Conservation (phyloP, 192 early-diverging fungal species). For the Spizellomyces sp. region DNA sequence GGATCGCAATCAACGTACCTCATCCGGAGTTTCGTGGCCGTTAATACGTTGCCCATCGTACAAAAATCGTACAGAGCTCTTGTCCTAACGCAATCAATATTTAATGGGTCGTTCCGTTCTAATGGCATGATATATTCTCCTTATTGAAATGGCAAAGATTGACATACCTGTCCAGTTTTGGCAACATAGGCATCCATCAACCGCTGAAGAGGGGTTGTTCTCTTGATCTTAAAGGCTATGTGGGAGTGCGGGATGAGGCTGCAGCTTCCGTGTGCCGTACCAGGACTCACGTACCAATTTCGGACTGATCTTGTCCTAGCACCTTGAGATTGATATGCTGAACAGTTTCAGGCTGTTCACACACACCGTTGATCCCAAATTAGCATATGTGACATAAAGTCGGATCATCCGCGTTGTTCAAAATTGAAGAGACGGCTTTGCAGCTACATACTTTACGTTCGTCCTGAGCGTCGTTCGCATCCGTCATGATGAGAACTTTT, state of each 20-base stretch:
- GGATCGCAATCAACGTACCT: slow-evolving; percentile 43
- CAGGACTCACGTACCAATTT: slow-evolving; percentile 65
- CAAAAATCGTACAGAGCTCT: slow-evolving; percentile 83
- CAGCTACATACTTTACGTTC: too few relatives aligned
- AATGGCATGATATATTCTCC: not conserved
- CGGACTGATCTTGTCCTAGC: slow-evolving; percentile 58
- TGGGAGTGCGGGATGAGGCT: not conserved
- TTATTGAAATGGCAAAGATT: not conserved
- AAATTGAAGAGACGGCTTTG: too few relatives aligned
- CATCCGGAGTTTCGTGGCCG: slow-evolving; percentile 78
- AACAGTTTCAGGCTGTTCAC: slow-evolving; percentile 29
- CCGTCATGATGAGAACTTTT: too few relatives aligned
- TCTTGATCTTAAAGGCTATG: slow-evolving; percentile 96
- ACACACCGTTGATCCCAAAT: too few relatives aligned
- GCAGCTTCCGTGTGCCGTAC: not conserved
- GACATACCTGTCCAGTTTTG: slow-evolving; percentile 71
- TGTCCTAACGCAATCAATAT: slow-evolving; percentile 42
- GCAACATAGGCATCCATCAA: slow-evolving; percentile 94
- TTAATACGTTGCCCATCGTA: slow-evolving; percentile 88
- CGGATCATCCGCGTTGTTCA: too few relatives aligned
- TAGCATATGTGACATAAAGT: too few relatives aligned
- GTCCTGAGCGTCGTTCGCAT: too few relatives aligned
- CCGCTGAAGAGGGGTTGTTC: slow-evolving; percentile 84
- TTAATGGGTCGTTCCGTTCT: not conserved
- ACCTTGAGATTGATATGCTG: slow-evolving; percentile 94